A percentile compares a stretch with the other conserved stretches of the same genome.
These are phyloP conservation scores for Glycine tomentella DNA, from an alignment of 306 rosid species.

Conservation along the genomic window DNA sequence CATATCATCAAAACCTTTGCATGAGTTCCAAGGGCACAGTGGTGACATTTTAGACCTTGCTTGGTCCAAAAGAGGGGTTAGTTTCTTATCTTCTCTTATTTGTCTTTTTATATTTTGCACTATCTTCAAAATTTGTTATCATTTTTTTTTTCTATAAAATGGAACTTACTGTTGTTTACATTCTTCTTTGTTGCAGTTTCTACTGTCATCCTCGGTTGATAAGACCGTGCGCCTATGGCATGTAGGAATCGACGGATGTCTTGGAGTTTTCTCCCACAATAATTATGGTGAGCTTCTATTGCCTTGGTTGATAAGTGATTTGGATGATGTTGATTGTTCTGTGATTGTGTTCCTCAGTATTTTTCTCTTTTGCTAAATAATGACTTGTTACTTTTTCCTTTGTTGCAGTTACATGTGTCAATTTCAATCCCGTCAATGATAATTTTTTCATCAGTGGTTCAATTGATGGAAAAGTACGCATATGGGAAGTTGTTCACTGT, in stretches of 20 bases:
- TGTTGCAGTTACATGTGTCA: conserved; percentile 82
- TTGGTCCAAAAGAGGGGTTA: conserved; percentile 84
- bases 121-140: conserved; percentile 21
- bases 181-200: conserved; percentile 60
- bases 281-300: conserved; percentile 71
- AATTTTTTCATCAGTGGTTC: conserved; percentile 89
- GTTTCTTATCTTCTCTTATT: conserved; percentile 48
- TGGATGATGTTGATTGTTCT: conserved; percentile 37
- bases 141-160: conserved; percentile 27
- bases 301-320: conserved; percentile 21
- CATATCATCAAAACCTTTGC: conserved; percentile 72
- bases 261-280: conserved; percentile 73
- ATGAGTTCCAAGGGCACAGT: conserved; percentile 74
- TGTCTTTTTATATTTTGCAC: not conserved
- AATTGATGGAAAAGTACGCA: conserved; percentile 95
- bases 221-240: conserved; percentile 91
- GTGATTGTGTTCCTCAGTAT: conserved; percentile 10
- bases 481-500: conserved; percentile 81
- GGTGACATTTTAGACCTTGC: conserved; percentile 85
- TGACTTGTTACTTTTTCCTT: conserved; percentile 34
- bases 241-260: conserved; percentile 70
- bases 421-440: conserved; percentile 82
- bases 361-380: conserved; percentile 24
- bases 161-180: conserved; percentile 32
- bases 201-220: conserved; percentile 85